Conservation (phyloP, 306 rosid species). For the Luffa aegyptiaca region DNA sequence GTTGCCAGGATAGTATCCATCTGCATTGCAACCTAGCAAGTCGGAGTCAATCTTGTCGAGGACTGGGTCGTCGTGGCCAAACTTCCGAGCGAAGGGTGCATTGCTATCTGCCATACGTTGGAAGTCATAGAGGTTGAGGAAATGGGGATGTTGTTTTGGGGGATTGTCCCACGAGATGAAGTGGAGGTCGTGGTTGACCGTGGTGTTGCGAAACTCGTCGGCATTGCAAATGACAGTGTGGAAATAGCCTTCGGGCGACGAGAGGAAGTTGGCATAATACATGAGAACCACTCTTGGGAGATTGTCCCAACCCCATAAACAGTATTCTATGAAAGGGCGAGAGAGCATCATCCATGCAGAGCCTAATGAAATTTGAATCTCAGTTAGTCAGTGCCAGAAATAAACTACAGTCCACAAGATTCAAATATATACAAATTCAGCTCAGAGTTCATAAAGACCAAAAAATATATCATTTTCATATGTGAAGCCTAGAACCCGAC, state of each 20-base stretch:
- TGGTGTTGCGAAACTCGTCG: constrained; percentile 56
- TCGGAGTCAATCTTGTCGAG: constrained; percentile 47
- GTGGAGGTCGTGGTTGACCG: constrained; percentile 76
- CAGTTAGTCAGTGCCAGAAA: background rate
- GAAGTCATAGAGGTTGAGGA: constrained; percentile 39
- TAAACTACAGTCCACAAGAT: background rate
- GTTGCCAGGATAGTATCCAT: constrained; percentile 51
- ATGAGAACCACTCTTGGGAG: constrained; percentile 66
- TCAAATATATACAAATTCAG: background rate
- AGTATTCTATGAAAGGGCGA: constrained; percentile 52
- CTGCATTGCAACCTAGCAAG: constrained; percentile 38
- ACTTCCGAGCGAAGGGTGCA: constrained; percentile 64
- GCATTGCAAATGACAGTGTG: constrained; percentile 81
- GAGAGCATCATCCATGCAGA: constrained; percentile 94
- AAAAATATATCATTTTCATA: background rate
- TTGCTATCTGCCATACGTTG: constrained; percentile 56
- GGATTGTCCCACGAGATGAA: constrained; percentile 87
- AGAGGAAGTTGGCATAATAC: constrained; percentile 79
- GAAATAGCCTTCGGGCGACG: constrained; percentile 75
- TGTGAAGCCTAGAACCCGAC: background rate
- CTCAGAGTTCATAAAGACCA: background rate
- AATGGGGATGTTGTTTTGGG: constrained; percentile 73
- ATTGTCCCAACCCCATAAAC: constrained; percentile 84
- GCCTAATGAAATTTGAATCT: constrained; percentile 31
- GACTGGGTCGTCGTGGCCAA: constrained; percentile 42